These are phyloP conservation scores for Coemansia sp. DNA, from an alignment of 192 early-diverging fungal genomes.

Conservation along the genomic window DNA sequence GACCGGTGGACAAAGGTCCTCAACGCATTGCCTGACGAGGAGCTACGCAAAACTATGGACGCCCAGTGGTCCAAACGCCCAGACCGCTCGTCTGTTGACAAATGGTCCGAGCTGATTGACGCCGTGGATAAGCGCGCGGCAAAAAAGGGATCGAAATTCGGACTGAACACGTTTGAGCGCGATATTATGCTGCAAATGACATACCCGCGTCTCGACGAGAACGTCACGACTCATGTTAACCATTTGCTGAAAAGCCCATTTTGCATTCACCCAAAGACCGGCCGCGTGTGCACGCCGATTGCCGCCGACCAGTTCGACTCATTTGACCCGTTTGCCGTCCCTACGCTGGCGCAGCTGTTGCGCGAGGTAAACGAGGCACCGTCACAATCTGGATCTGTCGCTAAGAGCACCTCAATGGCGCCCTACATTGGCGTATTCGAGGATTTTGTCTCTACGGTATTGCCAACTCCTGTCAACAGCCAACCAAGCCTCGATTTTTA, in stretches of 20 bases:
- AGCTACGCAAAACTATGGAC: conserved; percentile 41
- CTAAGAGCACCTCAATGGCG: conserved; percentile 51
- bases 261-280: conserved; percentile 95
- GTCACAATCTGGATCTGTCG: neutral
- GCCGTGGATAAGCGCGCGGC: conserved; percentile 38
- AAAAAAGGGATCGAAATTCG: conserved; percentile 38
- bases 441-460: conserved; percentile 59
- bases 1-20: conserved; percentile 78
- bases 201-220: conserved; percentile 92
- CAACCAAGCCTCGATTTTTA: conserved; percentile 46
- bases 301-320: conserved; percentile 67
- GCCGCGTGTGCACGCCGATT: conserved; percentile 96
- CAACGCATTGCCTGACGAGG: conserved; percentile 74
- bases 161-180: conserved; percentile 49
- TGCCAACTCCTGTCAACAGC: conserved; percentile 2
- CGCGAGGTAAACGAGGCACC: conserved; percentile 59
- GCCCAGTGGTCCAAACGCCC: conserved; percentile 44
- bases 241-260: conserved; percentile 98
- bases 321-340: conserved; percentile 82
- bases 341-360: conserved; percentile 69
- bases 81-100: conserved; percentile 40
- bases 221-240: conserved; percentile 85
- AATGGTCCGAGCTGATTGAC: conserved; percentile 54
- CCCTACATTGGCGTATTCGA: conserved; percentile 67
- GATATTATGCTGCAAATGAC: conserved; percentile 89